These are phyloP conservation scores for Chlorophyllum brunneum DNA, from an alignment of 768 basidiomycete species.

Conservation along the genomic window DNA sequence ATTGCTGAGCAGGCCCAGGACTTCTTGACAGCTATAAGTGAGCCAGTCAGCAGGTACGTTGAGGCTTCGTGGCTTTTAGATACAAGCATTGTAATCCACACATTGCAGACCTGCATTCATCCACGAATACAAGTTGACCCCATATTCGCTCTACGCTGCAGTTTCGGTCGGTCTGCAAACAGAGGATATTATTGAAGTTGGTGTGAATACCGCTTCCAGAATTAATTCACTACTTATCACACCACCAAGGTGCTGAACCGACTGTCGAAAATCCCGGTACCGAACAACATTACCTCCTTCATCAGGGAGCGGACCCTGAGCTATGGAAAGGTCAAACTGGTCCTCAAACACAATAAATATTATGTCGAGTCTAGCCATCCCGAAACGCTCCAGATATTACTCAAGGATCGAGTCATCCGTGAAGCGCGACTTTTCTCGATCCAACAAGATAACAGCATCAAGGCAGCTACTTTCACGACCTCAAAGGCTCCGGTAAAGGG, in stretches of 20 bases:
- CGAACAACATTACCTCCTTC: conserved; percentile 77
- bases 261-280: conserved; percentile 89
- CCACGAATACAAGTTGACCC: conserved; percentile 98
- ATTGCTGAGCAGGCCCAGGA: conserved; percentile 98
- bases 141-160: conserved; percentile 96
- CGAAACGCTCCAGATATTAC: conserved; percentile 81
- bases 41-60: conserved; percentile 95
- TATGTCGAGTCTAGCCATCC: conserved; percentile 95
- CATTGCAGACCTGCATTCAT: conserved; percentile 85
- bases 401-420: conserved; percentile 84
- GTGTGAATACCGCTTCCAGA: conserved; percentile 31
- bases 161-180: conserved; percentile 98
- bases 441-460: conserved; percentile 71
- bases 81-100: conserved; percentile 16
- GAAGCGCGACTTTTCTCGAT: conserved; percentile 77
- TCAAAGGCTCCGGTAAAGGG: conserved; percentile 81
- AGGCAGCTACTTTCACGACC: conserved; percentile 71
- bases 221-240: conserved; percentile 21
- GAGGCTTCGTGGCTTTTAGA: conserved; percentile 9
- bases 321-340: conserved; percentile 97
- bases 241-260: conserved; percentile 66
- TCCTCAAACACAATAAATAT: conserved; percentile 97
- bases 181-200: conserved; percentile 95
- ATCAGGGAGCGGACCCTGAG: conserved; percentile 93
- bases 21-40: conserved; percentile 95